Evolutionary conservation across 106 monocot species (phyloP).

Genomic region (Posidonia australis): DNA sequence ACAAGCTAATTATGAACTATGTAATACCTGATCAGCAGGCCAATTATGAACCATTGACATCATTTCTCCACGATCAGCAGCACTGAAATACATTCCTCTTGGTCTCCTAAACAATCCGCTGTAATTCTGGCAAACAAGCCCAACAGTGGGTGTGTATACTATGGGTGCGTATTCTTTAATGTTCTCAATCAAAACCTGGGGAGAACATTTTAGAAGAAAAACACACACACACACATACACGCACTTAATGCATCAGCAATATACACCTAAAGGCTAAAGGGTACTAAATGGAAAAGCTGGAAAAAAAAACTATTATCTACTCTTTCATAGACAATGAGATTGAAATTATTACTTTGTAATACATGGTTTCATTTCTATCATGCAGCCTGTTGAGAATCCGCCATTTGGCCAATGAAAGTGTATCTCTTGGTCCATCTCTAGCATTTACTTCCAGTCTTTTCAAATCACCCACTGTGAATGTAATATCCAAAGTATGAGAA

Average conservation of each 20-base stretch:
- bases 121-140: slow-evolving; percentile 98
- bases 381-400: slow-evolving; percentile 94
- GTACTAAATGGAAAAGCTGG: neutral
- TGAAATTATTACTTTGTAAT: slow-evolving; percentile 58
- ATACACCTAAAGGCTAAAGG: neutral
- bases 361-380: slow-evolving; percentile 97
- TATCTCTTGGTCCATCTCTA: slow-evolving; percentile 77
- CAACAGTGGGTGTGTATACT: slow-evolving; percentile 97
- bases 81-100: slow-evolving; percentile 99
- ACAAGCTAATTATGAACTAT: no score
- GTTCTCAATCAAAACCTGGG: slow-evolving; percentile 72
- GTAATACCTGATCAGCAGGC: slow-evolving; percentile 89
- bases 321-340: neutral
- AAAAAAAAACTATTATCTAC: neutral
- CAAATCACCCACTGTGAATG: slow-evolving; percentile 73
- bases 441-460: slow-evolving; percentile 67
- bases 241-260: neutral
- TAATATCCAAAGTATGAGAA: neutral
- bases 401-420: slow-evolving; percentile 85
- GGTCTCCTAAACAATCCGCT: slow-evolving; percentile 91
- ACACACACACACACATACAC: neutral
- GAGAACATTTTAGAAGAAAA: slow-evolving; percentile 5
- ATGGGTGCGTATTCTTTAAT: slow-evolving; percentile 97
- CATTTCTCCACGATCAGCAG: slow-evolving; percentile 95
- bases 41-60: slow-evolving; percentile 99